Conservation (phyloP, 352 stramenopile species). For the Globisporangium paddicum region DNA sequence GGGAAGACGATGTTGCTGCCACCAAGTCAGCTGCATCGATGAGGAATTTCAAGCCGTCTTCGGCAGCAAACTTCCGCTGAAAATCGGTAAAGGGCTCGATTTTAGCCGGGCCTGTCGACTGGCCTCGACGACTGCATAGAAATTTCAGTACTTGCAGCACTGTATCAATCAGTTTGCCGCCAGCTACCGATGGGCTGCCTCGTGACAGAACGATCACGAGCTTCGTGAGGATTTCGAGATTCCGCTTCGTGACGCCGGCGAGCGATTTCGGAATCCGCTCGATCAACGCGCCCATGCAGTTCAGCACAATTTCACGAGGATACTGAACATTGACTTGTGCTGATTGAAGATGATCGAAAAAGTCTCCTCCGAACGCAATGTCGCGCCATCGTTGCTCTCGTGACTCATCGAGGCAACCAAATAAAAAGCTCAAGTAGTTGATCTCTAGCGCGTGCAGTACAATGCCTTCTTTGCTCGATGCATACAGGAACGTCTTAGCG, state of each 20-base stretch:
- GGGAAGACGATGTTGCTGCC: neutral
- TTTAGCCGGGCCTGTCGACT: neutral
- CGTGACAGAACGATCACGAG: neutral
- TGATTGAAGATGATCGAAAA: neutral
- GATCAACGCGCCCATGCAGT: constrained; percentile 5
- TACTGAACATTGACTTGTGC: neutral
- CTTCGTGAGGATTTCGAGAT: constrained; percentile 8
- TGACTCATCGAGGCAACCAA: constrained; percentile 6
- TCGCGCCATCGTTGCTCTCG: constrained; percentile 4
- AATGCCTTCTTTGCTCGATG: neutral
- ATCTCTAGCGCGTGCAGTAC: neutral
- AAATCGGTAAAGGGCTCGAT: constrained; percentile 7
- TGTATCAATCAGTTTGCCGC: neutral
- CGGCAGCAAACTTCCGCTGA: constrained; percentile 8
- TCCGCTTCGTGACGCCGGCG: constrained; percentile 6
- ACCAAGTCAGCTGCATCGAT: constrained; percentile 6
- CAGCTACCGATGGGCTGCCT: neutral
- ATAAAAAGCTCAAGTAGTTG: constrained; percentile 9
- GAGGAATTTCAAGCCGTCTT: constrained; percentile 13
- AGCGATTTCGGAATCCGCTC: constrained; percentile 3
- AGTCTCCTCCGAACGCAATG: constrained; percentile 9
- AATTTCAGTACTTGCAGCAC: neutral
- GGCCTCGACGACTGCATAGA: constrained; percentile 6
- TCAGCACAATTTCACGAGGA: neutral
- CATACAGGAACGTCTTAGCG: neutral